Conservation (phyloP, 768 basidiomycete species). For the Infundibulicybe gibba region DNA sequence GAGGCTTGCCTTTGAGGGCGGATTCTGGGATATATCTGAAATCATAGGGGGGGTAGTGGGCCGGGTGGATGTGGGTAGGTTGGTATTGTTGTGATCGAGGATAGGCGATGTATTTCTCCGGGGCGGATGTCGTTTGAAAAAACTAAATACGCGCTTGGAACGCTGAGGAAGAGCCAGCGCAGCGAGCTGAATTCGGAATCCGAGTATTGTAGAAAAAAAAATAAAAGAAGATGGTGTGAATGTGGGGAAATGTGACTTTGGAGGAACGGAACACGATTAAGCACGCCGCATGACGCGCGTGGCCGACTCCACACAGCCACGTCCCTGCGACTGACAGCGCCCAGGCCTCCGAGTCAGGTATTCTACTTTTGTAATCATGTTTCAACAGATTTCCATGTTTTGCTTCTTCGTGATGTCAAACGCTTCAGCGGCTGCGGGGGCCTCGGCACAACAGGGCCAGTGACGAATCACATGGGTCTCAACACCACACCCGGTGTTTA, state of each 20-base stretch:
- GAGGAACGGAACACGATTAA: not conserved
- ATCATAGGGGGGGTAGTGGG: not conserved
- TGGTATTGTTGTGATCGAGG: slow-evolving; percentile 10
- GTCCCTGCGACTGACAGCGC: not conserved
- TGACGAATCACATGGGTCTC: too few relatives aligned
- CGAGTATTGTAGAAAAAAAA: too few relatives aligned
- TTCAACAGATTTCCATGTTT: too few relatives aligned
- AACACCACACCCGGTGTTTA: too few relatives aligned
- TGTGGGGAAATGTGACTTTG: too few relatives aligned
- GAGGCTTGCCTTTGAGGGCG: slow-evolving; percentile 54
- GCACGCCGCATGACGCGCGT: not conserved
- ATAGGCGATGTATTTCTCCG: not conserved
- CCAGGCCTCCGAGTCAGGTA: too few relatives aligned
- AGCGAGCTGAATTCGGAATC: not conserved
- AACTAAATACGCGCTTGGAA: slow-evolving; percentile 8
- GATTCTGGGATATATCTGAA: slow-evolving; percentile 9
- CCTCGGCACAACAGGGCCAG: too few relatives aligned
- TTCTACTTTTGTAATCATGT: too few relatives aligned
- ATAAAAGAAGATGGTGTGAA: too few relatives aligned
- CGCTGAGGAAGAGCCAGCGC: slow-evolving; percentile 13
- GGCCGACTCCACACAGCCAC: not conserved
- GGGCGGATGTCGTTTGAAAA: slow-evolving; percentile 8
- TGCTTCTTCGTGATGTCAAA: too few relatives aligned
- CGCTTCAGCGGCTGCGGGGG: too few relatives aligned
- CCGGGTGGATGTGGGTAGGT: slow-evolving; percentile 2